Evolutionary conservation across 1,284 basidiomycete species (phyloP).

Genomic region (Pyrrhoderma lamaoense): DNA sequence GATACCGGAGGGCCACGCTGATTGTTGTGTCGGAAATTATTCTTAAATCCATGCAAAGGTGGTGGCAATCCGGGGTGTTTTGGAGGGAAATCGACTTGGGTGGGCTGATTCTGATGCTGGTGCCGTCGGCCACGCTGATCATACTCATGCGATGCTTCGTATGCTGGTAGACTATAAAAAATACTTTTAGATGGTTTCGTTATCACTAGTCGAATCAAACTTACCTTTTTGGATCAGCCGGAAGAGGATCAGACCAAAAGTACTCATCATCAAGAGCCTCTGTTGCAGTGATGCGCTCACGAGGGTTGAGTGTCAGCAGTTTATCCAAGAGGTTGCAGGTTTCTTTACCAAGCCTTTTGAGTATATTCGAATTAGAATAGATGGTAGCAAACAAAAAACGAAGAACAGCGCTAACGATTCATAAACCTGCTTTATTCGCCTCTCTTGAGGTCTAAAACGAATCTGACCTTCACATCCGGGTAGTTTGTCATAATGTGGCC

Average conservation of each 20-base stretch:
- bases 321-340: slow-evolving; percentile 89
- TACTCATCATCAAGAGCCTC: slow-evolving; percentile 88
- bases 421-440: slow-evolving; percentile 50
- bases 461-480: slow-evolving; percentile 79
- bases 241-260: slow-evolving; percentile 83
- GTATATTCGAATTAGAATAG: slow-evolving; percentile 10
- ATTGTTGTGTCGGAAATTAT: background rate
- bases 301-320: slow-evolving; percentile 86
- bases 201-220: slow-evolving; percentile 25
- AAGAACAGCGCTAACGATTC: slow-evolving; percentile 40
- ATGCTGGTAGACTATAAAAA: slow-evolving; percentile 54
- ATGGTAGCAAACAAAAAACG: slow-evolving; percentile 1
- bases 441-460: slow-evolving; percentile 38
- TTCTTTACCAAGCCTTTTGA: slow-evolving; percentile 53
- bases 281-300: slow-evolving; percentile 83
- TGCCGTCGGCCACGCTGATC: slow-evolving; percentile 67
- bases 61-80: slow-evolving; percentile 6
- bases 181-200: slow-evolving; percentile 1
- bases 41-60: slow-evolving; percentile 7
- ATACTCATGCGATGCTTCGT: slow-evolving; percentile 79
- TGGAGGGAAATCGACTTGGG: background rate
- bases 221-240: slow-evolving; percentile 78
- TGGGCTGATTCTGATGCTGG: slow-evolving; percentile 21
- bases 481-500: slow-evolving; percentile 76
- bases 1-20: background rate